Evolutionary conservation across 2,329 filamentous ascomycete genomes (phyloP).

Genomic region (Aspergillus phoenicis): DNA sequence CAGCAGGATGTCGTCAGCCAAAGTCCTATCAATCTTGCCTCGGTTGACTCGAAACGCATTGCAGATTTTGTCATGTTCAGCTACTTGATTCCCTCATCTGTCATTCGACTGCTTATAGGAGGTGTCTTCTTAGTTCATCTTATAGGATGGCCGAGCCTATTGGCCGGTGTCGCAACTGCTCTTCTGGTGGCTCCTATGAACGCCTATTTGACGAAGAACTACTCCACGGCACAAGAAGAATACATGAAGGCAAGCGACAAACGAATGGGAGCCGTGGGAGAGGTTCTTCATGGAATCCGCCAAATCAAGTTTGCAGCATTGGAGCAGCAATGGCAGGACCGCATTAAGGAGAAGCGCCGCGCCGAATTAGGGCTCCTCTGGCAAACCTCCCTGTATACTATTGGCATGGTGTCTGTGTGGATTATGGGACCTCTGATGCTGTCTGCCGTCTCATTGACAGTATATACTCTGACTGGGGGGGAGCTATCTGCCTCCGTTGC

Average conservation of each 20-base stretch:
- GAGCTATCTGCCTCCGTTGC: slow-evolving; percentile 70
- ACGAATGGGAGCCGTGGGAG: slow-evolving; percentile 72
- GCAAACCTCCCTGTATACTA: slow-evolving; percentile 66
- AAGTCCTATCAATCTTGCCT: slow-evolving; percentile 74
- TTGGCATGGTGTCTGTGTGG: slow-evolving; percentile 67
- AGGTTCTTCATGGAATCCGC: slow-evolving; percentile 74
- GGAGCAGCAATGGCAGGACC: slow-evolving; percentile 72
- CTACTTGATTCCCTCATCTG: slow-evolving; percentile 63
- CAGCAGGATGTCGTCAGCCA: slow-evolving; percentile 61
- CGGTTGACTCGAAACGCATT: slow-evolving; percentile 71
- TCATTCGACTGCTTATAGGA: slow-evolving; percentile 66
- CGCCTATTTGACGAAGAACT: slow-evolving; percentile 64
- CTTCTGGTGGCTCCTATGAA: slow-evolving; percentile 68
- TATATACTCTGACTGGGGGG: slow-evolving; percentile 67
- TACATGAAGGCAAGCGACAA: slow-evolving; percentile 75
- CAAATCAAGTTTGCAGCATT: slow-evolving; percentile 82
- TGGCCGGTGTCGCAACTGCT: slow-evolving; percentile 66
- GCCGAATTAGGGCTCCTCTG: slow-evolving; percentile 68
- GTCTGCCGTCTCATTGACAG: slow-evolving; percentile 69
- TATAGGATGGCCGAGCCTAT: slow-evolving; percentile 70
- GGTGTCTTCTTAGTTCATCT: slow-evolving; percentile 66
- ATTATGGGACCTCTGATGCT: slow-evolving; percentile 72
- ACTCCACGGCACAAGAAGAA: slow-evolving; percentile 64
- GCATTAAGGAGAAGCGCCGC: slow-evolving; percentile 65
- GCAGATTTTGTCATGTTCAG: slow-evolving; percentile 68